Evolutionary conservation across 176 grass and related monocot species (phyloP).

Genomic region (Hordeum marinum): DNA sequence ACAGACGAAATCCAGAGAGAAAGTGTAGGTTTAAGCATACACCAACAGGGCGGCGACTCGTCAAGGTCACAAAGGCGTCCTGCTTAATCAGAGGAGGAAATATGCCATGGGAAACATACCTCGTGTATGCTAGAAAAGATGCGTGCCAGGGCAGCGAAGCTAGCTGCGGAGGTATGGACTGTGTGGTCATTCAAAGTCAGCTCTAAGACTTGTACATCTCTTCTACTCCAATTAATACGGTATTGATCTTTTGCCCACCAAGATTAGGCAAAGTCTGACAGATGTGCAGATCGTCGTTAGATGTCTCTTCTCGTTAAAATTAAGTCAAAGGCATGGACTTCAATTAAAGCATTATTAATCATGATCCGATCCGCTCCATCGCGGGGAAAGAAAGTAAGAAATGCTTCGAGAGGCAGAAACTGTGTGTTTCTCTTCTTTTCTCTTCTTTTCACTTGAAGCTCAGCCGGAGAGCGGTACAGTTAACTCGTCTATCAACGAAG

Average conservation of each 20-base stretch:
- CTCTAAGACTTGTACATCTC: neutral
- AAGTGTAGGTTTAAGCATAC: neutral
- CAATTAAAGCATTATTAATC: neutral
- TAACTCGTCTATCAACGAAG: neutral
- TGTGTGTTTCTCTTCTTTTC: no score
- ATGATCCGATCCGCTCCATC: neutral
- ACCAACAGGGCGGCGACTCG: neutral
- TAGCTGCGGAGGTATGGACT: neutral
- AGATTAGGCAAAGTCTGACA: neutral
- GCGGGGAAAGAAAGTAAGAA: neutral
- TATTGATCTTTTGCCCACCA: neutral
- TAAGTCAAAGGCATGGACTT: neutral
- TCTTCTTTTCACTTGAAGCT: no score
- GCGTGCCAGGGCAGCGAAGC: neutral
- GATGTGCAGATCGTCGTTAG: neutral
- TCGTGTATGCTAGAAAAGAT: neutral
- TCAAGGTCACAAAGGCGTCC: neutral
- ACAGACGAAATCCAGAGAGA: neutral
- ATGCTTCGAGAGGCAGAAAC: conserved; percentile 3
- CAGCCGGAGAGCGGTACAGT: neutral
- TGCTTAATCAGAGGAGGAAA: neutral
- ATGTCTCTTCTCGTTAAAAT: neutral
- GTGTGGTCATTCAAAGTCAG: neutral
- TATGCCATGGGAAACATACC: conserved; percentile 28
- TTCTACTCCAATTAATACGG: neutral